phyloP scores from a whole-genome alignment of 331 rosid species.

The Erythrophleum ivorense region DNA sequence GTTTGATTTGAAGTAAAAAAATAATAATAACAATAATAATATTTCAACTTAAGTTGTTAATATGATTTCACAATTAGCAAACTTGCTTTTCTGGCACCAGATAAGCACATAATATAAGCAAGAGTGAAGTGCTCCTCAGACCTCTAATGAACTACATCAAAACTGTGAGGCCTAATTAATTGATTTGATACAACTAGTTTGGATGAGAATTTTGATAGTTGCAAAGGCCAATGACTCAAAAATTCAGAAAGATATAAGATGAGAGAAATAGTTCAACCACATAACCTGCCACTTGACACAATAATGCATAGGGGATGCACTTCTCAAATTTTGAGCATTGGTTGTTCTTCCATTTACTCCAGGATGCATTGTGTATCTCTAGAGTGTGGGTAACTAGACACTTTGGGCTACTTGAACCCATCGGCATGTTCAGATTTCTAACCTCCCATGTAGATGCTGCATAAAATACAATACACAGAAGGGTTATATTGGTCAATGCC shows the following conservation, averaged over 20 bases:
- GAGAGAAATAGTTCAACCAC: conserved; percentile 33
- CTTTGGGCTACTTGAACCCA: conserved; percentile 60
- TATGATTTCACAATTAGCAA: conserved; percentile 17
- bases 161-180: conserved; percentile 1
- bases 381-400: conserved; percentile 92
- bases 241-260: conserved; percentile 26
- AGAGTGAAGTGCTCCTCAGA: conserved; percentile 6
- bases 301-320: conserved; percentile 80
- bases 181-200: conserved; percentile 29
- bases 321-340: conserved; percentile 76
- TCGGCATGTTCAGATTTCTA: conserved; percentile 65
- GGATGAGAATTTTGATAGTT: conserved; percentile 31
- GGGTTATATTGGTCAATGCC: conserved; percentile 32
- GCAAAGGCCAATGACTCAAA: conserved; percentile 19
- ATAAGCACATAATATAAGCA: conserved; percentile 1
- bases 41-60: background rate
- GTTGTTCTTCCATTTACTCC: conserved; percentile 79
- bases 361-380: conserved; percentile 75
- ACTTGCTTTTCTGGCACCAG: background rate
- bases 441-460: conserved; percentile 97
- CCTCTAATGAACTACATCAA: background rate
- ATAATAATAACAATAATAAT: background rate
- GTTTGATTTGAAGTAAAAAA: background rate
- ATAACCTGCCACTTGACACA: conserved; percentile 93
- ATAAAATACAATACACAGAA: conserved; percentile 34